Conservation (phyloP, 371 early-diverging fungal genomes). For the Haplosporangium sp. region DNA sequence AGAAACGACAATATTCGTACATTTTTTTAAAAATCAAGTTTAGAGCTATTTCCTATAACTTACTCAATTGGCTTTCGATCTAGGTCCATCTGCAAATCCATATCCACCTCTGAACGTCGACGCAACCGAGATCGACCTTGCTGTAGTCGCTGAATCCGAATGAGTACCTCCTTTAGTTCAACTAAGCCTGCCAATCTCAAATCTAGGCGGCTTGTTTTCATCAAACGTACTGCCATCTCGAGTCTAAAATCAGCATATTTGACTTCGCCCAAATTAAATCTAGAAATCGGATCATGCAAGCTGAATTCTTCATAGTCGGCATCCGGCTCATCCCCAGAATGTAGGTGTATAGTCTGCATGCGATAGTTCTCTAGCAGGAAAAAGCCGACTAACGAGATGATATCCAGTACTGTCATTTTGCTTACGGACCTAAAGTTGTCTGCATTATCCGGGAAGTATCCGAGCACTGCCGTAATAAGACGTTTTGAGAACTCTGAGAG, state of each 20-base stretch:
- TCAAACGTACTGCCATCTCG: conserved; percentile 57
- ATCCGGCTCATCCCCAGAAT: conserved; percentile 25
- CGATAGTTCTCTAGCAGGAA: conserved; percentile 46
- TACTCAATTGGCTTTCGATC: conserved; percentile 52
- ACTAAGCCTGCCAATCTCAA: conserved; percentile 57
- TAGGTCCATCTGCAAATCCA: conserved; percentile 51
- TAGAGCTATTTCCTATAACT: neutral
- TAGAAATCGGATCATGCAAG: conserved; percentile 30
- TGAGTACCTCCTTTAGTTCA: conserved; percentile 58
- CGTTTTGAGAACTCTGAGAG: conserved; percentile 29
- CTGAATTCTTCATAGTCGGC: conserved; percentile 39
- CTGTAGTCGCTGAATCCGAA: conserved; percentile 48
- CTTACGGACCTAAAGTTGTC: conserved; percentile 41
- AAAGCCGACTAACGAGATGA: conserved; percentile 34
- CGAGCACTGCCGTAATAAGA: conserved; percentile 27
- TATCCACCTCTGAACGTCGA: conserved; percentile 50
- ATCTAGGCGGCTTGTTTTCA: conserved; percentile 58
- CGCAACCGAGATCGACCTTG: conserved; percentile 39
- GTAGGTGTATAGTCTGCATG: conserved; percentile 10
- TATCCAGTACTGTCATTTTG: conserved; percentile 32
- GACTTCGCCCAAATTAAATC: conserved; percentile 46
- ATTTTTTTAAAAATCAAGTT: neutral
- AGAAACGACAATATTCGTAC: conserved; percentile 4
- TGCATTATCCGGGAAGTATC: conserved; percentile 38
- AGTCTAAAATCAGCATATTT: conserved; percentile 56